phyloP scores from a whole-genome alignment of 306 rosid species.

The Gynostemma pentaphyllum region DNA sequence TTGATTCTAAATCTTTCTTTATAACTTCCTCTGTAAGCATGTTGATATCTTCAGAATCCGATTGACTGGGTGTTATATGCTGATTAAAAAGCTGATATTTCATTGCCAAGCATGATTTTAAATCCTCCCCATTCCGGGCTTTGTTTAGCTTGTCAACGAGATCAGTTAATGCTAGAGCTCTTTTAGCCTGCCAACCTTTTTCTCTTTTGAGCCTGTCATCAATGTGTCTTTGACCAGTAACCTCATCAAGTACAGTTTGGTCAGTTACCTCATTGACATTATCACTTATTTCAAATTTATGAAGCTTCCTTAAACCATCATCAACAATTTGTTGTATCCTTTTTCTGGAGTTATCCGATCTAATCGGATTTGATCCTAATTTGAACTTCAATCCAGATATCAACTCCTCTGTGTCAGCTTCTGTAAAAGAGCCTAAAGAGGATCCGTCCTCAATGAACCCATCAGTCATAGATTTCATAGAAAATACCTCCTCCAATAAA shows the following conservation, averaged over 20 bases:
- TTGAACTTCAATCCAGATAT: constrained; percentile 49
- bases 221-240: not conserved
- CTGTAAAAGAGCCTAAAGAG: constrained; percentile 25
- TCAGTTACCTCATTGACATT: constrained; percentile 24
- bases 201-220: constrained; percentile 22
- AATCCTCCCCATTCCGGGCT: constrained; percentile 85
- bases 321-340: constrained; percentile 60
- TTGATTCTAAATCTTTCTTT: constrained; percentile 23
- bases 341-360: constrained; percentile 43
- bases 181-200: constrained; percentile 30
- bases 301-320: constrained; percentile 50
- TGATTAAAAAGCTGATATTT: constrained; percentile 47
- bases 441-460: constrained; percentile 24
- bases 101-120: constrained; percentile 55
- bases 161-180: constrained; percentile 45
- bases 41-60: constrained; percentile 28
- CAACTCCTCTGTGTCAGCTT: constrained; percentile 27
- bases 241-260: constrained; percentile 26
- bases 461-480: constrained; percentile 35
- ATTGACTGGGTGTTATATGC: constrained; percentile 17
- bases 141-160: constrained; percentile 72
- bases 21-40: constrained; percentile 19
- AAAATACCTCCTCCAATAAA: constrained; percentile 73
- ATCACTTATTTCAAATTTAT: constrained; percentile 27
- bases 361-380: constrained; percentile 43